Evolutionary conservation across 2,329 filamentous ascomycete species (phyloP), one percentile per base, ranked within the genome.

Genomic region (Trichoderma cornu-damae): DNA sequence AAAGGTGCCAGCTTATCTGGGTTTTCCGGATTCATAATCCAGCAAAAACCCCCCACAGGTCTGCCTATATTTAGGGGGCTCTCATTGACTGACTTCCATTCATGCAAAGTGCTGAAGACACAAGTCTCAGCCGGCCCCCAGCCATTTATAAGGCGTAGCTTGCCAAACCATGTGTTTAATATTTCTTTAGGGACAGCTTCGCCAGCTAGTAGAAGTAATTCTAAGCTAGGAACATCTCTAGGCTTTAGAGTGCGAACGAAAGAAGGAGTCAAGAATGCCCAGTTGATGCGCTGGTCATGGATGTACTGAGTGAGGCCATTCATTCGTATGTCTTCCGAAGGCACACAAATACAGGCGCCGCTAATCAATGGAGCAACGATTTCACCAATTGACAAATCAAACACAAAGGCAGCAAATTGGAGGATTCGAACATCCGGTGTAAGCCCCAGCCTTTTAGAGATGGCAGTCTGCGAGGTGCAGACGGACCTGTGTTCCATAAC

Each of bases 361-460:
- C 6, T 38, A 2, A 55, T 35, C 2, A 58, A 34, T 9, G 56
- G 18, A 0, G 40, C 5, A 12, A 55, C 42, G 4, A 11, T 8
- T n/a, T 58, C 56, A 5, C 34, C 49, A 55, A 58, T 28, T 3
- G 56, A 54, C 18, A 55, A 4, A 3, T 63, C 61, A 5, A 62
- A 58, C 2, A 55, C 50, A n/a, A 22, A 55, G 2, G 56, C 18
- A 1, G 56, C 56, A 18, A 58, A 58, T 28, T 58, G 56, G 2
- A 58, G 50, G 6, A 42, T 30, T n/a, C 56, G 56, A 16, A 40
- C 50, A 11, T 20, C 6, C 0, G 42, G 8, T 18, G 48, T 46
- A 22, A 35, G 12, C 0, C 20, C 42, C 4, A 58, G 8, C 2
- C 49, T 32, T 34, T 54, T 24, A 6, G 18, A 7, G 1, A 24